These are phyloP conservation scores for Amanita pallidorosea DNA, from an alignment of 768 basidiomycete genomes.

Conservation along the genomic window DNA sequence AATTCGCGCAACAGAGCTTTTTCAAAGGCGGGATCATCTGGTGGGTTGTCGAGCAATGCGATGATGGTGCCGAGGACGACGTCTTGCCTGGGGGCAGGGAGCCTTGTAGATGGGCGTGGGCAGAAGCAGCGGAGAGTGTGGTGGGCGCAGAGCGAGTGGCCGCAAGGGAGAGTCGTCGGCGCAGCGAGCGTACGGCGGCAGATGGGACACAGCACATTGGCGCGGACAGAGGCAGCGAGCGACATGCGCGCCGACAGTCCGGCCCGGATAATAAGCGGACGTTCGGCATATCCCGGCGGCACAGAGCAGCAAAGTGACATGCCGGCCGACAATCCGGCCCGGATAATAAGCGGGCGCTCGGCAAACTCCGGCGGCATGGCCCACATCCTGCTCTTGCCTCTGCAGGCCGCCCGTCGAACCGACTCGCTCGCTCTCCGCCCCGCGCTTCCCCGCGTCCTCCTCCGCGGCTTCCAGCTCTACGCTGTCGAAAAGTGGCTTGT, in stretches of 20 bases:
- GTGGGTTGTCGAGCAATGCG: constrained; percentile 20
- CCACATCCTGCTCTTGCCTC: constrained; percentile 5
- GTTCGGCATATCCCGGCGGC: not conserved
- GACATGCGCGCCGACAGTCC: constrained; percentile 6
- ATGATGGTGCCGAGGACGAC: constrained; percentile 50
- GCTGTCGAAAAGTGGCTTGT: constrained; percentile 77
- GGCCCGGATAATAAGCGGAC: constrained; percentile 5
- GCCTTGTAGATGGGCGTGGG: constrained; percentile 7
- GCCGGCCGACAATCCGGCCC: constrained; percentile 1
- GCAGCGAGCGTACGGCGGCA: constrained; percentile 45
- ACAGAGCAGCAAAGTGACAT: too few species aligned
- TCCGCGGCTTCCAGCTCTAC: constrained; percentile 63
- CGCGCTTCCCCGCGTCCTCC: not conserved
- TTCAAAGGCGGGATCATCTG: constrained; percentile 35
- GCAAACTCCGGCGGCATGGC: not conserved
- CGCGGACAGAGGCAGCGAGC: constrained; percentile 11
- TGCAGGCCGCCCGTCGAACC: constrained; percentile 7
- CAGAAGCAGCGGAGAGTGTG: constrained; percentile 25
- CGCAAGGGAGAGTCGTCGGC: constrained; percentile 71
- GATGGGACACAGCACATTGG: constrained; percentile 42
- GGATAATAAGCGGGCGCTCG: constrained; percentile 1
- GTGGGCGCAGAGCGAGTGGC: constrained; percentile 68
- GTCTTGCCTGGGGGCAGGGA: constrained; percentile 23
- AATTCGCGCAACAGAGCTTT: constrained; percentile 61
- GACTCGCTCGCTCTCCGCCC: constrained; percentile 4